These are phyloP conservation scores for Boletus fagicola DNA, from an alignment of 768 basidiomycete genomes.

Conservation along the genomic window DNA sequence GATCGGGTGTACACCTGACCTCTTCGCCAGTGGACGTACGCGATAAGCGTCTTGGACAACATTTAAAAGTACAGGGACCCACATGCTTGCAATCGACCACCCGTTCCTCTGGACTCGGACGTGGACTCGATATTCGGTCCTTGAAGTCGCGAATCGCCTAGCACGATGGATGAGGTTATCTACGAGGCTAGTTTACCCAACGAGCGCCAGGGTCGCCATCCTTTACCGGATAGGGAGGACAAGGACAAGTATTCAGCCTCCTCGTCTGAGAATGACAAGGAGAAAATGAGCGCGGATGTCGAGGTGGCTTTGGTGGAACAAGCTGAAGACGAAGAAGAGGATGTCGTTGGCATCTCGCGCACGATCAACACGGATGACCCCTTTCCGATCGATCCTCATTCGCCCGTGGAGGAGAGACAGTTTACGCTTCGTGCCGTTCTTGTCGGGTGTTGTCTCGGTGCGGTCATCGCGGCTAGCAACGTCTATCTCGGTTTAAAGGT, in stretches of 20 bases:
- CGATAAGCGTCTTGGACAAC: slow-evolving; percentile 12
- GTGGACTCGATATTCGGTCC: not conserved
- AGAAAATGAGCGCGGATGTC: not conserved
- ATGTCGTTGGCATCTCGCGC: not conserved
- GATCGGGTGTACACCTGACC: slow-evolving; percentile 4
- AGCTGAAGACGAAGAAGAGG: not conserved
- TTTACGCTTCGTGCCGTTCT: slow-evolving; percentile 52
- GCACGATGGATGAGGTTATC: not conserved
- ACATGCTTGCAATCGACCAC: not conserved
- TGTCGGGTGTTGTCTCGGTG: slow-evolving; percentile 51
- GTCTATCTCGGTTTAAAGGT: slow-evolving; percentile 65
- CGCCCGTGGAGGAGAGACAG: slow-evolving; percentile 42
- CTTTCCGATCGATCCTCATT: slow-evolving; percentile 53
- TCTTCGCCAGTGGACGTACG: not conserved
- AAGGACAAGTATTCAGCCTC: not conserved
- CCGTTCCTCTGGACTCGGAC: not conserved
- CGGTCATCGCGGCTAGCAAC: slow-evolving; percentile 58
- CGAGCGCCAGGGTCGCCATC: not conserved
- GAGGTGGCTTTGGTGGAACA: slow-evolving; percentile 2
- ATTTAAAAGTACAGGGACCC: not conserved
- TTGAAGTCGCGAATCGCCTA: not conserved
- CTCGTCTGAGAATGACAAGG: slow-evolving; percentile 1
- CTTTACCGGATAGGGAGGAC: not conserved
- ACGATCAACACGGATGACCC: slow-evolving; percentile 36
- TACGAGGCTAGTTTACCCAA: not conserved